Evolutionary conservation across 208 protist genomes (phyloP), one percentile per base, ranked within the genome.

Genomic region (Crithidia acanthocephali): DNA sequence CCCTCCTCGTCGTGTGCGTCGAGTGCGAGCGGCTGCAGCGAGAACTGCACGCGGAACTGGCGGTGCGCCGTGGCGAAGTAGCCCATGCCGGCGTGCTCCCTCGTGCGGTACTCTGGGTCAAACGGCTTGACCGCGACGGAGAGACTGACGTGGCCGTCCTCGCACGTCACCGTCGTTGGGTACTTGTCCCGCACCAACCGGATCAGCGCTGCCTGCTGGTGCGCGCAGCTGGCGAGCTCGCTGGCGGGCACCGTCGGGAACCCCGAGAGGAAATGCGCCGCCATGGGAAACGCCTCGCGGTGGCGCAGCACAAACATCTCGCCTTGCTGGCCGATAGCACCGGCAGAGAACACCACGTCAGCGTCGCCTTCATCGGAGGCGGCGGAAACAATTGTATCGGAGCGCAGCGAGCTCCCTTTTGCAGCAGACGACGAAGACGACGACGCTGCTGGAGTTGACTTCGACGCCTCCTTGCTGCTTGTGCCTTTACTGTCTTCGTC

Each of bases 261-360:
- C 3, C 76, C 81, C 11, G 69, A 40, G 1, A 94, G 65, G 58
- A 85, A 91, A 15, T 74, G 76, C 18, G 52, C 61, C 1, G 72
- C 70, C 57, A 94, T 75, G 0, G 84, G 83, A 18, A 90, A 88
- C 9, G 56, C 10, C 16, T 85, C 69, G 7, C 65, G 51, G 25
- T 83, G 81, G 10, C 73, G 74, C 53, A 89, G 70, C 18, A 89
- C 75, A 60, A 93, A 88, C 79, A 91, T 76, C 47, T 93, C 88
- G 13, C 76, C 45, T 23, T 88, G 83, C 37, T 60, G 53, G 1
- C 83, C 83, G 15, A 93, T 64, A 10, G 79, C 85, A 25, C 83
- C 88, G 20, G 85, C 85, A 7, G 83, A 90, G 56, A 81, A 80
- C 48, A 93, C 57, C 8, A 70, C 81, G 4, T 58, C 62, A 2